Base-by-base conservation (phyloP, 345 rosid species). In the Eutrema japonicum region DNA sequence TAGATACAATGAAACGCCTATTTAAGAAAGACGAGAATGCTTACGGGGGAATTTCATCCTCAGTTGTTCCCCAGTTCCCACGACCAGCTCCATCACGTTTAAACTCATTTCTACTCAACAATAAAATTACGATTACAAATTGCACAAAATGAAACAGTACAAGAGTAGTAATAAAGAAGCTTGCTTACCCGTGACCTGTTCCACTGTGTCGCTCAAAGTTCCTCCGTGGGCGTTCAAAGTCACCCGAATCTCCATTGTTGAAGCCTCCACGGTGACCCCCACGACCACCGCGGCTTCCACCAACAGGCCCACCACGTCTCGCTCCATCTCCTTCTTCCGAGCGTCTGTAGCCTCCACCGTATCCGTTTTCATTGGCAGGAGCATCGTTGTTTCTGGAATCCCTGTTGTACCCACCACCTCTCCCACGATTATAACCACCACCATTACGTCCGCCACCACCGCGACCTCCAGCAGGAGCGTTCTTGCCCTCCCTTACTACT, bases 41-140 rank as follows among this genome's bases (percentile, higher is more conserved):
- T 82, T 68, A 95, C 99, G 78, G 84, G 66, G 85, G 72, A 77
- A 89, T 53, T 7, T 90, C 99, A 80, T 87, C 97, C 37, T 82
- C 68, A 55, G 82, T 75, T 50, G 86, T 81, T 79, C 96, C 99
- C 99, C 97, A 89, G 76, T 94, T 92, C 14, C 92, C 91, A 59
- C 90, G 93, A 35, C 97, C 97, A 80, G 87, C 74, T 10, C 96
- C 99, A 9, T 88, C 95, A n/a, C 99, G 96, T 56, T 89, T 94
- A 45, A 80, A 10, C 80, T 84, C 99, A 66, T 74, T 86, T 65
- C 98, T 94, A 76, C 56, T 11, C 41, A 70, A 33, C 69, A 48
- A 29, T 6, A 37, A 47, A 18, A 8, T 12, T n/a, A 41, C 43
- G 37, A 51, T 57, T 8, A 67, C 42, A n/a, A 71, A 69, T 42